Evolutionary conservation across 257 asterid species (phyloP), one percentile per base, ranked within the genome.

Genomic region (Ocimum tenuiflorum): DNA sequence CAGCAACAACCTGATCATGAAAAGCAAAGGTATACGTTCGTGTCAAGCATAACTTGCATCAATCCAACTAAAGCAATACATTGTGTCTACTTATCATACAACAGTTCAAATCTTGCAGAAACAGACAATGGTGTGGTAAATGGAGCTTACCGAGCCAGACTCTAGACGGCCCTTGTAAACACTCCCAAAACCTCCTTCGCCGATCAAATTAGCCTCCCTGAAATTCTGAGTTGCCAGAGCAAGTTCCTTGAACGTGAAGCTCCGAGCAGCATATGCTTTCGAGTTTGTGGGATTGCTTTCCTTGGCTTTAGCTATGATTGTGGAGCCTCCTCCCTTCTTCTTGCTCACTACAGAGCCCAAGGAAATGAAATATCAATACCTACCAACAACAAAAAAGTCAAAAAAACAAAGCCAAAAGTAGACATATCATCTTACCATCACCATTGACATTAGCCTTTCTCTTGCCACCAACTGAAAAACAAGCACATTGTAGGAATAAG

Each of bases 131-230:
- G n/a, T n/a, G n/a, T n/a, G n/a, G n/a, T 7, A 17, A 7, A 35
- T 0, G 51, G 49, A 27, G 73, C 79, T 79, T 75, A 72, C 97
- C 88, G 53, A 68, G 71, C 84, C 82, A 24, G 85, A 80, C 17
- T 86, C 96, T 0, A 90, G 79, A 12, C 77, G 81, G 68, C 89
- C 97, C 68, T 74, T 88, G 33, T 76, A 91, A 31, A 91, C 97
- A 17, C 89, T 77, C 33, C 97, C 97, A 55, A 86, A 91, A 7
- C 97, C 97, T 4, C 96, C 97, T 68, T 83, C 95, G 7, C 97
- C 97, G 2, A 91, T 78, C 85, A 86, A 75, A 83, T 91, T 91
- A 13, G 84, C 75, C 60, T 77, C 88, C 74, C 79, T 73, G n/a
- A 91, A 91, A 63, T 86, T 84, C 75, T 84, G 90, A 14, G 97